Percentiles rank a stretch among this genome's conserved stretches.
phyloP scores from a whole-genome alignment of 1,284 basidiomycete species.

The Paramarasmius palmivorus region DNA sequence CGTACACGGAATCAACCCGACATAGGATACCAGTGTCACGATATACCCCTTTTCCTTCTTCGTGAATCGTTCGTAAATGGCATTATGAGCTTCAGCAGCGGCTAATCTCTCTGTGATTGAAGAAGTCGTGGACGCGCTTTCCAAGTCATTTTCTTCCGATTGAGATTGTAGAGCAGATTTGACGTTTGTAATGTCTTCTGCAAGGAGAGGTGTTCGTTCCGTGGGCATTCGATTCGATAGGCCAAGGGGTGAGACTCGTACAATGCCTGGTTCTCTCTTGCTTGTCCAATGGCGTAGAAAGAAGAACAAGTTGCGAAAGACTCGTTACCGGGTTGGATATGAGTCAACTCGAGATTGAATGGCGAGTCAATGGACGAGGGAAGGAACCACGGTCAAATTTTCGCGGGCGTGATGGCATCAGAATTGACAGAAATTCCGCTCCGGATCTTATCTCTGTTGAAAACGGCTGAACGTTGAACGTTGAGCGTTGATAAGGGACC shows the following conservation, averaged over 20 bases:
- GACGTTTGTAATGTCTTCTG: not conserved
- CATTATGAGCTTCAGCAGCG: not conserved
- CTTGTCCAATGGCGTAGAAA: no score
- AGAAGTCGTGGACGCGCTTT: not conserved
- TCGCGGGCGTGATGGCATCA: no score
- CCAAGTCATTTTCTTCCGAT: no score
- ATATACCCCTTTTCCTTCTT: not conserved
- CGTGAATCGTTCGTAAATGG: slow-evolving; percentile 1
- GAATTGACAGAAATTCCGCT: no score
- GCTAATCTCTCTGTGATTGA: not conserved
- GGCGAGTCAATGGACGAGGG: no score
- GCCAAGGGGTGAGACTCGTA: not conserved
- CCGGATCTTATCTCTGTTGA: no score
- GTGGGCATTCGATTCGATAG: not conserved
- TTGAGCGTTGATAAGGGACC: no score
- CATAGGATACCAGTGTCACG: not conserved
- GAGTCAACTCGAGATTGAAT: no score
- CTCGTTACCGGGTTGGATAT: no score
- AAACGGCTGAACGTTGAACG: no score
- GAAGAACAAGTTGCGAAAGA: no score
- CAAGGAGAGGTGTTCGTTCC: slow-evolving; percentile 1
- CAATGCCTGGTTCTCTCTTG: not conserved
- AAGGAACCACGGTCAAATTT: no score
- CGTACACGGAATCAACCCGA: slow-evolving; percentile 3
- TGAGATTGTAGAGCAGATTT: not conserved